Evolutionary conservation across 768 basidiomycete genomes (phyloP).

Genomic region (Pholiota molesta): DNA sequence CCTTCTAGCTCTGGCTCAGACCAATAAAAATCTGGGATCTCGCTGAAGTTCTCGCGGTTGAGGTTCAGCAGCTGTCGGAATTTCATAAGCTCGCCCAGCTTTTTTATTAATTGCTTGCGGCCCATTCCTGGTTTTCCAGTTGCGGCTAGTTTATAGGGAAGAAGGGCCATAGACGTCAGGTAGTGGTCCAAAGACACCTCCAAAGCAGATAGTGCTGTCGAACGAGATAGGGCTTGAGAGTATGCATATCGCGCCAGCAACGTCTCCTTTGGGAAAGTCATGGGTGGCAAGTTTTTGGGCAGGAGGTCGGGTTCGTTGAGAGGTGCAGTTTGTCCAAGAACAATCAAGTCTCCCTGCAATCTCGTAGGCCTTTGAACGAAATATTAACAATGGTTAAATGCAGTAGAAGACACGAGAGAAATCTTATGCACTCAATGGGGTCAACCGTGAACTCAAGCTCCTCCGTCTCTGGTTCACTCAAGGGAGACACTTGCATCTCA

Average conservation of each 20-base stretch:
- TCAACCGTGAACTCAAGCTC: slow-evolving; percentile 94
- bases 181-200: slow-evolving; percentile 85
- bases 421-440: slow-evolving; percentile 74
- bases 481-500: slow-evolving; percentile 62
- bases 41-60: slow-evolving; percentile 85
- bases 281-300: slow-evolving; percentile 47
- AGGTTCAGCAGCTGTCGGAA: slow-evolving; percentile 93
- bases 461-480: slow-evolving; percentile 79
- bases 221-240: slow-evolving; percentile 89
- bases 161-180: slow-evolving; percentile 76
- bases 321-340: slow-evolving; percentile 72
- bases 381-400: slow-evolving; percentile 12
- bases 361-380: slow-evolving; percentile 66
- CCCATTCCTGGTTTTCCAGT: slow-evolving; percentile 86
- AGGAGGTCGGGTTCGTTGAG: slow-evolving; percentile 55
- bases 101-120: slow-evolving; percentile 84
- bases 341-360: slow-evolving; percentile 89
- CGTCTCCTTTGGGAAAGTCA: slow-evolving; percentile 68
- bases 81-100: slow-evolving; percentile 88
- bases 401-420: slow-evolving; percentile 1
- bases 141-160: slow-evolving; percentile 75
- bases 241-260: slow-evolving; percentile 88
- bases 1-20: slow-evolving; percentile 89
- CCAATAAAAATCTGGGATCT: slow-evolving; percentile 95
- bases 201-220: slow-evolving; percentile 85